These are phyloP conservation scores for Yamadazyma diospyri DNA, from an alignment of 1,139 yeast genomes.

Conservation along the genomic window DNA sequence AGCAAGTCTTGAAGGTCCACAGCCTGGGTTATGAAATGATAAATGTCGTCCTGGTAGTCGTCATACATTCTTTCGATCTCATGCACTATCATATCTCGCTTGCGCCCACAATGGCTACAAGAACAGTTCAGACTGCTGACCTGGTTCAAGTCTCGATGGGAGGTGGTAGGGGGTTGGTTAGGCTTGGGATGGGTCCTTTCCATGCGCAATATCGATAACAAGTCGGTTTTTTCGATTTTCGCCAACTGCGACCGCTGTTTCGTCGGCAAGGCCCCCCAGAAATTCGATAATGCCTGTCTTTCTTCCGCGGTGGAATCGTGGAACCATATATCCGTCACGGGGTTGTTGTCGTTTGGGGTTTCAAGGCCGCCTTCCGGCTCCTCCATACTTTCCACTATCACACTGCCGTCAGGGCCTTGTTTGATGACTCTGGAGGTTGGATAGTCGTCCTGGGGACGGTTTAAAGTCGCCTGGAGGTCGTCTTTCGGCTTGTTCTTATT, in stretches of 20 bases:
- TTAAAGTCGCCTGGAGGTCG: slow-evolving; percentile 39
- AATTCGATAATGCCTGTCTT: slow-evolving; percentile 52
- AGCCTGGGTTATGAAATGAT: slow-evolving; percentile 37
- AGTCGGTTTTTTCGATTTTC: slow-evolving; percentile 56
- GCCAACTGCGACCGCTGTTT: slow-evolving; percentile 62
- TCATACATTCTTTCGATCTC: slow-evolving; percentile 60
- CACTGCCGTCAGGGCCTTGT: slow-evolving; percentile 72
- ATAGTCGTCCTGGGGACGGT: slow-evolving; percentile 59
- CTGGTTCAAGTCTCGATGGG: slow-evolving; percentile 11
- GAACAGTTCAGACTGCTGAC: slow-evolving; percentile 42
- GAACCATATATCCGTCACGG: slow-evolving; percentile 44
- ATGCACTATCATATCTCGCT: slow-evolving; percentile 68
- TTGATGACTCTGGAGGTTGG: slow-evolving; percentile 72
- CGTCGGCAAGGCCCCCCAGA: slow-evolving; percentile 69
- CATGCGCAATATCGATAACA: slow-evolving; percentile 9
- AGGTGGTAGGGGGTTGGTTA: slow-evolving; percentile 6
- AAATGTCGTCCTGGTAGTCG: slow-evolving; percentile 55
- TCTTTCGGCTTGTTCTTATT: slow-evolving; percentile 19
- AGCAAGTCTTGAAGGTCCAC: slow-evolving; percentile 40
- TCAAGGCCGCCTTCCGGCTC: slow-evolving; percentile 3
- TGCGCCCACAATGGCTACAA: slow-evolving; percentile 79
- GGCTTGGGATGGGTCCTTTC: slow-evolving; percentile 10
- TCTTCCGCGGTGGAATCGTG: slow-evolving; percentile 58
- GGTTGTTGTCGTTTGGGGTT: slow-evolving; percentile 5
- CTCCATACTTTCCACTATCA: slow-evolving; percentile 54